Conservation (phyloP, 2,329 filamentous ascomycete genomes). For the Pestalotiopsis fici region DNA sequence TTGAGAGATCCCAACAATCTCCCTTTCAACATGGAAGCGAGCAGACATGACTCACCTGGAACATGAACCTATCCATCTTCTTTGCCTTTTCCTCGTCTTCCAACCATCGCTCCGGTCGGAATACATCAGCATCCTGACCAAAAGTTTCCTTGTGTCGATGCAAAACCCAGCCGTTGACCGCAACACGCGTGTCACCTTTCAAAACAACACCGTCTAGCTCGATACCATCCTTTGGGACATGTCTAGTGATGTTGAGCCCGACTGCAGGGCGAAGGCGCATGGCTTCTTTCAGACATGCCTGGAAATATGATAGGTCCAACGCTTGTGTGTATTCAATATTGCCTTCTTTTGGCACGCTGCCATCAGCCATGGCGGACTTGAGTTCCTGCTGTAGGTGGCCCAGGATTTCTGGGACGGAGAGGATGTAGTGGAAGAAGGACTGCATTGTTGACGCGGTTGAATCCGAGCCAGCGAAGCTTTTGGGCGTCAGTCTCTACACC, state of each 20-base stretch:
- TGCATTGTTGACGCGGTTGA: constrained; percentile 62
- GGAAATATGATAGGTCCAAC: constrained; percentile 53
- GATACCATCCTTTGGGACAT: constrained; percentile 51
- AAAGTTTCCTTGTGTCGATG: constrained; percentile 49
- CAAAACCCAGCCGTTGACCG: constrained; percentile 56
- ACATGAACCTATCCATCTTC: constrained; percentile 57
- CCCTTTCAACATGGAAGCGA: not conserved
- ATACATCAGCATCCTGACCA: constrained; percentile 52
- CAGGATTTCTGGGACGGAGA: constrained; percentile 45
- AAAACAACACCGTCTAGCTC: constrained; percentile 52
- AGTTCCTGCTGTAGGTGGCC: constrained; percentile 43
- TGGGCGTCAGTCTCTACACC: not conserved
- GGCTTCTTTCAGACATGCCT: constrained; percentile 57
- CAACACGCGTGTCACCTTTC: constrained; percentile 52
- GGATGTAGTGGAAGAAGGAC: constrained; percentile 53
- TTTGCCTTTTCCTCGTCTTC: constrained; percentile 41
- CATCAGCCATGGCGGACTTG: constrained; percentile 35
- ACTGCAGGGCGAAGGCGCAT: constrained; percentile 59
- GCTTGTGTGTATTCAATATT: constrained; percentile 50
- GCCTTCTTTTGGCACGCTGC: constrained; percentile 35
- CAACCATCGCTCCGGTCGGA: constrained; percentile 57
- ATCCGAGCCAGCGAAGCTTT: constrained; percentile 60
- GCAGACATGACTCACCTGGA: constrained; percentile 42
- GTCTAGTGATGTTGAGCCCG: constrained; percentile 53
- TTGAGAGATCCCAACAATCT: not conserved